Evolutionary conservation across 768 basidiomycete genomes (phyloP), one percentile per base, ranked within the genome.

Genomic region (Suillus lakei): DNA sequence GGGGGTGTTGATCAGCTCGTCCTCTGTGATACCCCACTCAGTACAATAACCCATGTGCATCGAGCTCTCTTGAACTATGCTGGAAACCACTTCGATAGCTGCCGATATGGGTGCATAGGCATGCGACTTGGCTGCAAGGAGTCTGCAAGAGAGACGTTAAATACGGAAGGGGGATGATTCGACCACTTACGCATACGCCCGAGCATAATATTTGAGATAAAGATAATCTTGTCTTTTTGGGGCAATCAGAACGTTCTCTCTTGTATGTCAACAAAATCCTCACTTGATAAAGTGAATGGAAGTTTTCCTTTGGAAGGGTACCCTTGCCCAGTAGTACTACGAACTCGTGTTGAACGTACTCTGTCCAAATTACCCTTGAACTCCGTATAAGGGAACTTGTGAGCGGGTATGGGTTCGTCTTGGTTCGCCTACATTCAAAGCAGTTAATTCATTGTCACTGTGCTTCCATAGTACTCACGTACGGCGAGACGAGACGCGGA

Each of bases 261-360:
- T 16, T 21, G 6, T 28, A 32, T 21, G 10, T 4, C 2, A 62
- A 4, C 30, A 15, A 18, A 28, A 1, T 38, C 30, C 87, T 59
- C 64, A 93, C 92, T 89, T 91, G 77, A 97, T 89, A 73, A 96
- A 98, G 71, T 95, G 89, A 16, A 91, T n/a, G 71, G 75, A 97
- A 98, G 26, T 83, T 78, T n/a, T 86, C 81, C 44, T 76, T 78
- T 0, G 86, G 81, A 2, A 96, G 84, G 0, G 86, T 90, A 0
- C 94, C 95, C 60, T 83, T 77, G 0, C 91, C 95, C 0, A 98
- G 82, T 58, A 87, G 85, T 62, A 82, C 81, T 34, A 96, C 93
- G 69, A 97, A 98, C 2, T 91, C 87, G 70, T 98, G 96, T 70
- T 93, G 79, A 0, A 96, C 89, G 69, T 92, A 96, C 60, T 81